phyloP scores from a whole-genome alignment of 106 monocot species.

The Narthecium ossifragum region DNA sequence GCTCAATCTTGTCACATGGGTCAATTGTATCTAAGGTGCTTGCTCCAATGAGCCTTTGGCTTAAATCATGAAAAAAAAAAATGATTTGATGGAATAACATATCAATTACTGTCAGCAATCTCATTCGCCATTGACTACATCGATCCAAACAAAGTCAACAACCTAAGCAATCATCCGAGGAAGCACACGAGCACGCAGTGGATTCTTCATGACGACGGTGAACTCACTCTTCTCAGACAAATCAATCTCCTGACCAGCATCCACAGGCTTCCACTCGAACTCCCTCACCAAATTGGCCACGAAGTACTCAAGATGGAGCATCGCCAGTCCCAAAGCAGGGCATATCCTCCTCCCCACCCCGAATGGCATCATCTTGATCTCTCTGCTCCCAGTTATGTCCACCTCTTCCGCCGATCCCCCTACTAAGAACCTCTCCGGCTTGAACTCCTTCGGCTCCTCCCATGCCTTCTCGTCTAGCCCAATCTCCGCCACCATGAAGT shows the following conservation, averaged over 20 bases:
- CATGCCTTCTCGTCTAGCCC: neutral
- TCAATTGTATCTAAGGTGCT: no score
- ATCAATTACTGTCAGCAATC: no score
- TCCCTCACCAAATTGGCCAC: conserved; percentile 5
- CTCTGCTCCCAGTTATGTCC: conserved; percentile 5
- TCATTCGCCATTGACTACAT: no score
- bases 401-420: conserved; percentile 8
- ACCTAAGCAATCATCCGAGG: no score
- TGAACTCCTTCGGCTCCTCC: conserved; percentile 7
- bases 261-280: neutral
- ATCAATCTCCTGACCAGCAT: conserved; percentile 6
- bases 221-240: conserved; percentile 1
- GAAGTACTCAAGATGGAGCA: conserved; percentile 6
- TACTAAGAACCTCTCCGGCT: conserved; percentile 9
- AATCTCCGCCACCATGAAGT: conserved; percentile 4
- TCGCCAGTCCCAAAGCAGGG: conserved; percentile 1
- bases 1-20: no score
- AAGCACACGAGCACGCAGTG: conserved; percentile 1
- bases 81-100: no score
- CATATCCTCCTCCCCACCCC: conserved; percentile 6
- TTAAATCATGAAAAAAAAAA: no score
- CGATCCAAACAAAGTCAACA: no score
- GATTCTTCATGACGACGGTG: conserved; percentile 5
- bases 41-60: no score
- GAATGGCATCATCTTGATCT: conserved; percentile 15